Evolutionary conservation across 192 early-diverging fungal species (phyloP).

Genomic region (Spizellomyces sp.): DNA sequence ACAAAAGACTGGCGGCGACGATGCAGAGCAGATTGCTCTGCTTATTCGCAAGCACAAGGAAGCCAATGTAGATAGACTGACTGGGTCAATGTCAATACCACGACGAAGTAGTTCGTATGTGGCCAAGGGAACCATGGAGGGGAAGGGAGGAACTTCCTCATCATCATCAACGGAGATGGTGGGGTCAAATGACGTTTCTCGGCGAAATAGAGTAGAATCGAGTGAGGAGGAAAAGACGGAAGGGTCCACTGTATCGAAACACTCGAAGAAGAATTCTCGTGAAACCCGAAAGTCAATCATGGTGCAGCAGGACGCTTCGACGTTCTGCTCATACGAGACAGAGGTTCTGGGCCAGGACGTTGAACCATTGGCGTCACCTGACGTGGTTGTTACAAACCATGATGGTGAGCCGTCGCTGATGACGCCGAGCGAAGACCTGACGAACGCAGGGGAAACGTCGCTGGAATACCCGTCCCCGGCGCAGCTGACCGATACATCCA

Average conservation of each 20-base stretch:
- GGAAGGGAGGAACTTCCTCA: neutral
- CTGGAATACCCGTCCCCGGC: neutral
- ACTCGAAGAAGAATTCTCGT: neutral
- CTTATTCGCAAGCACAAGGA: constrained; percentile 38
- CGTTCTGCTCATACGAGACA: too few species aligned
- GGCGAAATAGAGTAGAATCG: neutral
- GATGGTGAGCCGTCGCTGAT: neutral
- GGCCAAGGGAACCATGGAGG: constrained; percentile 1
- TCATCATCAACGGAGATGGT: neutral
- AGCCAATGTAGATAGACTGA: constrained; percentile 19
- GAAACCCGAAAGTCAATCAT: too few species aligned
- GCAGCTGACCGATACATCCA: neutral
- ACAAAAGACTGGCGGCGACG: constrained; percentile 1
- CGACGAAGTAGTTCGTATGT: constrained; percentile 24
- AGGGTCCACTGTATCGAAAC: neutral
- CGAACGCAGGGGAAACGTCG: neutral
- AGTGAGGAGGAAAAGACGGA: neutral
- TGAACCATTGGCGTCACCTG: neutral
- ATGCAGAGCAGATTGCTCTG: constrained; percentile 21
- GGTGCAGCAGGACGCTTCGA: neutral
- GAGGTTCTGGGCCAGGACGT: neutral
- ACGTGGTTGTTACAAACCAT: neutral
- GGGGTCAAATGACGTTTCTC: neutral
- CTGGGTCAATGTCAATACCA: constrained; percentile 22
- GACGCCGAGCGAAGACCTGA: neutral